Conservation (phyloP, 1,139 yeast genomes). For the Sugiyamaella pinicola region DNA sequence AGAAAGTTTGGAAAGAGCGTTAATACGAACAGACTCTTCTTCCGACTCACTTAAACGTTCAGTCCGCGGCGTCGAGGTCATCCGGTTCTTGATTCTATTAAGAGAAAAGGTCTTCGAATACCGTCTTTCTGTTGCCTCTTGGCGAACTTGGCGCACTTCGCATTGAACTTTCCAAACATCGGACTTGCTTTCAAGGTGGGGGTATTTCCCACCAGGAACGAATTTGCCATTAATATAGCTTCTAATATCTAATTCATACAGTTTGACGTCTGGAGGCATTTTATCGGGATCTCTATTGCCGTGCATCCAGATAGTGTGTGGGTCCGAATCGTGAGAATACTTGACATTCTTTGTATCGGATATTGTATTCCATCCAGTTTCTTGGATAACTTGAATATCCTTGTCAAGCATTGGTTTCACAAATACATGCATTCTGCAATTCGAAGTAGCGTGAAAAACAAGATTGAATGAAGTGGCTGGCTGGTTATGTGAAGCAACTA, state of each 20-base stretch:
- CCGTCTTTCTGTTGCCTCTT: constrained; percentile 14
- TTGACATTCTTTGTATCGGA: neutral
- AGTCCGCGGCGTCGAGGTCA: constrained; percentile 35
- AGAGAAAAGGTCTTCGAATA: constrained; percentile 26
- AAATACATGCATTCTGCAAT: constrained; percentile 36
- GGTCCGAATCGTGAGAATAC: constrained; percentile 26
- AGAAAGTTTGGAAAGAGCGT: constrained; percentile 32
- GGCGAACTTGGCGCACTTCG: constrained; percentile 25
- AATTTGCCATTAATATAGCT: constrained; percentile 24
- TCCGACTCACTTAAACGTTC: constrained; percentile 33
- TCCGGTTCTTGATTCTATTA: constrained; percentile 24
- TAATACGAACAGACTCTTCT: constrained; percentile 24
- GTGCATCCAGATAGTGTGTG: constrained; percentile 31
- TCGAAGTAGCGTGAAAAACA: constrained; percentile 33
- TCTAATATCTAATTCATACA: constrained; percentile 24
- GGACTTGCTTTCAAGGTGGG: constrained; percentile 20
- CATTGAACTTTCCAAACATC: constrained; percentile 31
- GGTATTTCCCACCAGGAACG: constrained; percentile 25
- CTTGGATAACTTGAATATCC: constrained; percentile 34
- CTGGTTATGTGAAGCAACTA: constrained; percentile 39
- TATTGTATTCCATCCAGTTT: constrained; percentile 17
- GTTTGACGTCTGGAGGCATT: constrained; percentile 30
- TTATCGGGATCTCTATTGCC: constrained; percentile 23
- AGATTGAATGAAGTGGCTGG: constrained; percentile 34
- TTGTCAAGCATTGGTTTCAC: constrained; percentile 41